Base-by-base conservation (phyloP, 768 basidiomycete genomes). In the Cubamyces sp. region DNA sequence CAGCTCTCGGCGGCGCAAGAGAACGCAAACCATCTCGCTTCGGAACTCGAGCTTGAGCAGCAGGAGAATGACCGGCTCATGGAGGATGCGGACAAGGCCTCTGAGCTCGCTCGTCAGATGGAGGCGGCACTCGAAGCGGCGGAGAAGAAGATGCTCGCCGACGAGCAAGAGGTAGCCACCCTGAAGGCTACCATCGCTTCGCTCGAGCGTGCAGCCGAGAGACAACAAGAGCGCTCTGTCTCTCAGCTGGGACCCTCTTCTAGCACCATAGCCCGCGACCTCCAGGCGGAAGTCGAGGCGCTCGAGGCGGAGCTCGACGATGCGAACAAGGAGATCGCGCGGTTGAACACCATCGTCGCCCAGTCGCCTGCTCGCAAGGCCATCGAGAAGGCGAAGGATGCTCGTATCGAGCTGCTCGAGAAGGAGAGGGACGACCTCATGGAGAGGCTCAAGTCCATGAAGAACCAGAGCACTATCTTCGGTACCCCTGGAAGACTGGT, bases 341-440 rank as follows among this genome's bases (percentile, higher is more conserved):
- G 84, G 41, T 76, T 95, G 45, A 83, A 81, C n/a, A 80, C 84
- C 0, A 69, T 90, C 34, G 77, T 94, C 46, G 82, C 81, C 30
- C 88, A 91, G 64, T 91, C 87, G 19, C 90, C 89, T 16, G 87
- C 86, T 56, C 82, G 87, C 14, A 88, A 87, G 68, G 90, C 92
- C 0, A 84, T 94, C 59, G 88, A 91, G 23, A 85, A 84, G 64
- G 89, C 88, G 18, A 89, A 87, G 67, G 90, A 94, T 47, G 76
- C 84, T 28, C 87, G 84, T 72, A 87, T 95, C 47, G 87, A 90
- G 68, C 79, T 86, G 64, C 77, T 96, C 57, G 88, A 93, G 75
- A 81, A 81, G 64, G 88, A 92, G 72, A 90, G 85, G 68, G 88
- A 89, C 49, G 89, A 91, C 51, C 74, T 96, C 46, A 72, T 87